Evolutionary conservation across 2,329 filamentous ascomycete genomes (phyloP).

Genomic region (Pyrenochaeta sp.): DNA sequence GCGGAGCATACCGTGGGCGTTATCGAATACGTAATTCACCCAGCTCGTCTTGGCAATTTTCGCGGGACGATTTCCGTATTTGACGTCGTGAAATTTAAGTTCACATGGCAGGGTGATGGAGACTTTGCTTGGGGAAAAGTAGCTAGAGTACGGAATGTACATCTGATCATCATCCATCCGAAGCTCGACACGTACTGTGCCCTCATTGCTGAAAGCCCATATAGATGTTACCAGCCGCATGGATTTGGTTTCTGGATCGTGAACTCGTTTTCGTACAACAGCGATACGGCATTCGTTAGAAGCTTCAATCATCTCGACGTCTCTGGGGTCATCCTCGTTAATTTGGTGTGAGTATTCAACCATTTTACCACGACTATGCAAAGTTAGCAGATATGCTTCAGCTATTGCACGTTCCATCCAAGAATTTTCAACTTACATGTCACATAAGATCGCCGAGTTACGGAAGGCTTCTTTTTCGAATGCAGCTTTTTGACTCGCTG

Average conservation of each 20-base stretch:
- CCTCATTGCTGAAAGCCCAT: conserved; percentile 56
- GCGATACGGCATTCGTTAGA: conserved; percentile 52
- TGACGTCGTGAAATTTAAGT: conserved; percentile 51
- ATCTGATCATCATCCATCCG: conserved; percentile 52
- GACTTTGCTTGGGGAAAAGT: conserved; percentile 56
- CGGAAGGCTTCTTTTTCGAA: conserved; percentile 55
- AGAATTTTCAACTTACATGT: conserved; percentile 43
- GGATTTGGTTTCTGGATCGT: conserved; percentile 39
- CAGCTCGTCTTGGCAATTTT: conserved; percentile 52
- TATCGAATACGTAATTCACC: conserved; percentile 56
- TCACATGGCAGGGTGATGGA: conserved; percentile 49
- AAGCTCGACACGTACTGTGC: conserved; percentile 53
- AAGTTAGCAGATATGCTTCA: conserved; percentile 1
- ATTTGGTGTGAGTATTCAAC: conserved; percentile 54
- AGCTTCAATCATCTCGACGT: conserved; percentile 52
- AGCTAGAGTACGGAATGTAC: conserved; percentile 56
- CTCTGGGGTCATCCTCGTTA: conserved; percentile 45
- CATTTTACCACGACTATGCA: conserved; percentile 43
- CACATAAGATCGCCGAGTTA: conserved; percentile 56
- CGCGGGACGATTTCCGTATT: conserved; percentile 44
- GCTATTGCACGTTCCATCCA: background rate
- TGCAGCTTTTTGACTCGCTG: conserved; percentile 40
- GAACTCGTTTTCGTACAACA: conserved; percentile 55
- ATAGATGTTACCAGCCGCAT: conserved; percentile 54
- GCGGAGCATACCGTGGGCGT: conserved; percentile 29